Conservation (phyloP, 352 stramenopile genomes). For the Pseudoperonospora humuli region DNA sequence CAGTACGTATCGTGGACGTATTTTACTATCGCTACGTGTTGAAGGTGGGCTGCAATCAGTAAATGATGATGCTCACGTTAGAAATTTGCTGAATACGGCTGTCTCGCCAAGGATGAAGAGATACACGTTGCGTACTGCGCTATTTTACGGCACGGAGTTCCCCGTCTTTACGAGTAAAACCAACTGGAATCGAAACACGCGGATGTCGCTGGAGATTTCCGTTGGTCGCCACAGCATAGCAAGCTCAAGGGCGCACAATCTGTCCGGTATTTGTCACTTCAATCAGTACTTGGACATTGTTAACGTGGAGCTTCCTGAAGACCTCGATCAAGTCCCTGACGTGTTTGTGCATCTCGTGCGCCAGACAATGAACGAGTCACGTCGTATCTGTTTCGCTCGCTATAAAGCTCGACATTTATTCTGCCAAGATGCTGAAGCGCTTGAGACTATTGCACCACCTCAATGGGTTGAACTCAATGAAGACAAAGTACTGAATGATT, state of each 20-base stretch:
- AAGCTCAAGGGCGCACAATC: slow-evolving; percentile 50
- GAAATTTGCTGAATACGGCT: slow-evolving; percentile 44
- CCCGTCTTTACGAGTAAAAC: slow-evolving; percentile 63
- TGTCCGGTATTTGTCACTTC: slow-evolving; percentile 65
- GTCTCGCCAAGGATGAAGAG: slow-evolving; percentile 31
- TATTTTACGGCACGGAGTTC: slow-evolving; percentile 80
- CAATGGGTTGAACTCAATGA: slow-evolving; percentile 70
- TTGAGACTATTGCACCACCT: slow-evolving; percentile 33
- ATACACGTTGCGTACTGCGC: slow-evolving; percentile 52
- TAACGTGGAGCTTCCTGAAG: slow-evolving; percentile 45
- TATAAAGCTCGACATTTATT: slow-evolving; percentile 71
- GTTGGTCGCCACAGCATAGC: slow-evolving; percentile 51
- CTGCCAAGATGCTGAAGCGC: slow-evolving; percentile 23
- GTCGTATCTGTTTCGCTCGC: slow-evolving; percentile 75
- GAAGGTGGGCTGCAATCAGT: slow-evolving; percentile 60
- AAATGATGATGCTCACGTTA: slow-evolving; percentile 56
- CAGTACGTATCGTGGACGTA: slow-evolving; percentile 70
- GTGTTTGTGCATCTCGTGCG: slow-evolving; percentile 71
- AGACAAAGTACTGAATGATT: slow-evolving; percentile 70
- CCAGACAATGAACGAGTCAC: slow-evolving; percentile 44
- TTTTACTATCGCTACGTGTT: slow-evolving; percentile 60
- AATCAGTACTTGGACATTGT: slow-evolving; percentile 67
- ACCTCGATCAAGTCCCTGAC: slow-evolving; percentile 74
- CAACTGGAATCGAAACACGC: slow-evolving; percentile 58
- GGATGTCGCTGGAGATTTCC: slow-evolving; percentile 70